A percentile compares a stretch with the other conserved stretches of the same genome.
phyloP scores from a whole-genome alignment of 1,284 basidiomycete species.

The Exobasidium cylindrosporum region DNA sequence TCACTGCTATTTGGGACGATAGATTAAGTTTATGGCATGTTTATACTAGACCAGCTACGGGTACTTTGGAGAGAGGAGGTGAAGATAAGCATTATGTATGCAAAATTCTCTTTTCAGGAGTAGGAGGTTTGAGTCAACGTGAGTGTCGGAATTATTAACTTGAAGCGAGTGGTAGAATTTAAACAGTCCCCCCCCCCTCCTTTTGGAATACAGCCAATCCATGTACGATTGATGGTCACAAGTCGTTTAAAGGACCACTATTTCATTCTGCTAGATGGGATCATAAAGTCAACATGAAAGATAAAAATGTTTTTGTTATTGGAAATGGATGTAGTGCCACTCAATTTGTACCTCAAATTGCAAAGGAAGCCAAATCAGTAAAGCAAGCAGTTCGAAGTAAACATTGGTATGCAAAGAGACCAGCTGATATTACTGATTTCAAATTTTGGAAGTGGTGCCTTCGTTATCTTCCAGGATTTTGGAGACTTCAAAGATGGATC shows the following conservation, averaged over 20 bases:
- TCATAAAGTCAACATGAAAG: constrained; percentile 43
- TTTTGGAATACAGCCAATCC: constrained; percentile 24
- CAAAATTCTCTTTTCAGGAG: constrained; percentile 45
- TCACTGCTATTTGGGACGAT: constrained; percentile 39
- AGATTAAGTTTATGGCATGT: constrained; percentile 49
- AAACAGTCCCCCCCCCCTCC: not conserved
- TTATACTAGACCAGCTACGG: constrained; percentile 20
- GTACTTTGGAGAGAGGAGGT: constrained; percentile 18
- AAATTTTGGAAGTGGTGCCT: constrained; percentile 46
- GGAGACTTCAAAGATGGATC: constrained; percentile 33
- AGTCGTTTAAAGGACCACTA: constrained; percentile 43
- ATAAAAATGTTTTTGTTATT: constrained; percentile 54
- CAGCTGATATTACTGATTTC: constrained; percentile 33
- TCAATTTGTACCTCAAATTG: constrained; percentile 32
- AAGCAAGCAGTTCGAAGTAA: constrained; percentile 29
- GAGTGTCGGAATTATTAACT: constrained; percentile 22
- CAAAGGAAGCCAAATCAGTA: constrained; percentile 21
- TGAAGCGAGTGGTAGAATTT: not conserved
- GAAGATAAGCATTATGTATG: constrained; percentile 39
- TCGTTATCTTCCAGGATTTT: constrained; percentile 27
- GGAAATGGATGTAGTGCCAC: constrained; percentile 51
- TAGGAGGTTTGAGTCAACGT: constrained; percentile 36
- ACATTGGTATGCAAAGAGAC: constrained; percentile 40
- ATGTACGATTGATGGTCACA: constrained; percentile 42
- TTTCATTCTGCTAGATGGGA: constrained; percentile 57